Conservation (phyloP, 192 early-diverging fungal species). For the Entophlyctis luteolus region DNA sequence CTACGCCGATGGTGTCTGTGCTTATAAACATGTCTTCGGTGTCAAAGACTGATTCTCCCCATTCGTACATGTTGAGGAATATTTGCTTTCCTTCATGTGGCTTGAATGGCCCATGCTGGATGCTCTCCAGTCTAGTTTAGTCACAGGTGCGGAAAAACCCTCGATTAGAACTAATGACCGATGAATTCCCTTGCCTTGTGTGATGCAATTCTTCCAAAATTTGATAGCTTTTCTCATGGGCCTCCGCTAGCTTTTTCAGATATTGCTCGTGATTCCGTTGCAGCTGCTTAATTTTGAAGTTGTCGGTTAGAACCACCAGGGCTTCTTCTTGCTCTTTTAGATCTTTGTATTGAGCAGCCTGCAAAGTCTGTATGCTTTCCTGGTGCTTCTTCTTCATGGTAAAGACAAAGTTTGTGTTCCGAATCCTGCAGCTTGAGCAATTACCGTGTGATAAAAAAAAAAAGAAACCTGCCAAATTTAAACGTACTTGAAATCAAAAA, state of each 20-base stretch:
- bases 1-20: neutral
- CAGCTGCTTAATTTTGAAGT: neutral
- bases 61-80: neutral
- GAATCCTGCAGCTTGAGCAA: neutral
- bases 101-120: neutral
- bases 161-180: too few species aligned
- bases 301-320: neutral
- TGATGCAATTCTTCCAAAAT: neutral
- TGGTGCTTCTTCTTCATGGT: neutral
- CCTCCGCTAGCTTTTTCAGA: neutral
- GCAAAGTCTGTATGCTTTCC: neutral
- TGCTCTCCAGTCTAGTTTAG: neutral
- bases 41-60: constrained; percentile 19
- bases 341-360: neutral
- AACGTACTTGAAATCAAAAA: constrained; percentile 6
- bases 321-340: neutral
- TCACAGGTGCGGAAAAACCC: too few species aligned
- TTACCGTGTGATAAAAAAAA: too few species aligned
- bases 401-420: neutral
- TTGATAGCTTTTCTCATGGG: neutral
- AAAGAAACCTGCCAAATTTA: too few species aligned
- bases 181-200: too few species aligned
- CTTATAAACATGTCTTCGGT: constrained; percentile 1
- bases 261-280: neutral
- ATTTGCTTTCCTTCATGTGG: too few species aligned